Evolutionary conservation across 805 yeast species (phyloP).

Genomic region (Monosporozyma siamensis): DNA sequence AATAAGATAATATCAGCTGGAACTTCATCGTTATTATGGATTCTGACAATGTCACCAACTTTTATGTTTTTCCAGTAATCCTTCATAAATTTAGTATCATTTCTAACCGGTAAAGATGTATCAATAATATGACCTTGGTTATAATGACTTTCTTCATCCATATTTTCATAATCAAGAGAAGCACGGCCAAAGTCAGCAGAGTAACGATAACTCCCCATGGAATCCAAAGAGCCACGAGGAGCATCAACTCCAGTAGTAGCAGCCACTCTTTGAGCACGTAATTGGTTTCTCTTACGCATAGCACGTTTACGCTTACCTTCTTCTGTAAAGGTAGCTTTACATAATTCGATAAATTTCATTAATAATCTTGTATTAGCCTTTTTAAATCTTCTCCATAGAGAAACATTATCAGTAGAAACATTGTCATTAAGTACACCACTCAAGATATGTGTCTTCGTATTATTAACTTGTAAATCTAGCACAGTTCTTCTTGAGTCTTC

Average conservation of each 20-base stretch:
- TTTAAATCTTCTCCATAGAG: conserved; percentile 62
- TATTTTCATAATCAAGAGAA: conserved; percentile 32
- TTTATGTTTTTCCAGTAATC: conserved; percentile 55
- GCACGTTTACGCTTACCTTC: conserved; percentile 32
- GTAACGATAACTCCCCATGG: conserved; percentile 24
- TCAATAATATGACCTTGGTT: conserved; percentile 53
- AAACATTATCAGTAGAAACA: conserved; percentile 52
- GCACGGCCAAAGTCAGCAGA: conserved; percentile 31
- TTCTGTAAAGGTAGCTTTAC: conserved; percentile 26
- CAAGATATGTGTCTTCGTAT: conserved; percentile 60
- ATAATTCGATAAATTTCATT: conserved; percentile 18
- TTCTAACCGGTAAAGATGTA: conserved; percentile 39
- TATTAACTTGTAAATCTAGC: conserved; percentile 66
- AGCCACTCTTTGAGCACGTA: conserved; percentile 20
- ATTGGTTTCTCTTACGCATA: conserved; percentile 24
- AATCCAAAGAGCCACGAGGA: conserved; percentile 34
- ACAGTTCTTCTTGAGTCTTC: conserved; percentile 73
- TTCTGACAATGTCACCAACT: conserved; percentile 66
- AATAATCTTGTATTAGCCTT: conserved; percentile 37
- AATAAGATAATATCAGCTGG: conserved; percentile 66
- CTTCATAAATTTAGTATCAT: conserved; percentile 29
- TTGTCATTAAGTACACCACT: conserved; percentile 48
- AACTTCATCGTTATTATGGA: conserved; percentile 65
- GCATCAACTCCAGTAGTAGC: conserved; percentile 18
- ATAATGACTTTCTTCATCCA: conserved; percentile 51